Base-by-base conservation (phyloP, 805 yeast species). In the Sungouiozyma ichnusensis region DNA sequence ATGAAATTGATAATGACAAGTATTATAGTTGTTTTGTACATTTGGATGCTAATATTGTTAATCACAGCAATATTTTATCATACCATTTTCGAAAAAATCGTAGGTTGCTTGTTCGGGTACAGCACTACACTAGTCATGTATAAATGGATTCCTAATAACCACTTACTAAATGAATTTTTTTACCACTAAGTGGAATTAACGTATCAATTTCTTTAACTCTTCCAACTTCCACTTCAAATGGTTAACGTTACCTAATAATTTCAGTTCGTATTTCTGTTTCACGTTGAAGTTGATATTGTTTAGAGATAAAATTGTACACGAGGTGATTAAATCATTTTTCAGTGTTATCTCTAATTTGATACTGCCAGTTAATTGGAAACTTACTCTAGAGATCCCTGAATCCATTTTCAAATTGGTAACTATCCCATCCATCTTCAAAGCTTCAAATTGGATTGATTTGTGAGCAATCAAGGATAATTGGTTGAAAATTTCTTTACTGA, bases 1-100 rank as follows among this genome's bases (percentile, higher is more conserved):
- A 35, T 40, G 27, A 44, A 36, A 27, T 35, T 38, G 14, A 43
- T 44, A 2, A 16, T 53, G 15, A 34, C 15, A 2, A 16, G 32
- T 3, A 39, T 44, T 3, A 5, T 54, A 1, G 11, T 40, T 7
- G 48, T 54, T 1, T 46, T 68, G 15, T n/a, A 42, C 2, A 44
- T 59, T 2, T 85, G 90, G 80, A 77, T 81, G 77, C 37, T 47
- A 15, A 41, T 67, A 33, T 65, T 87, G 27, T 62, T 80, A 16
- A 76, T 85, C 69, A 90, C 97, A 1, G 73, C 87, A 38, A 66
- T 81, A 13, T 84, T 85, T 58, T 90, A 87, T 68, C 97, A 90
- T 62, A 77, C 92, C 1, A 54, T 81, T 9, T 42, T 63, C 2
- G 97, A 90, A 57, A 87, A 87, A 55, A 43, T 83, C 1, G 65